Evolutionary conservation across 257 asterid genomes (phyloP).

Genomic region (Solanum megistacrolobum): DNA sequence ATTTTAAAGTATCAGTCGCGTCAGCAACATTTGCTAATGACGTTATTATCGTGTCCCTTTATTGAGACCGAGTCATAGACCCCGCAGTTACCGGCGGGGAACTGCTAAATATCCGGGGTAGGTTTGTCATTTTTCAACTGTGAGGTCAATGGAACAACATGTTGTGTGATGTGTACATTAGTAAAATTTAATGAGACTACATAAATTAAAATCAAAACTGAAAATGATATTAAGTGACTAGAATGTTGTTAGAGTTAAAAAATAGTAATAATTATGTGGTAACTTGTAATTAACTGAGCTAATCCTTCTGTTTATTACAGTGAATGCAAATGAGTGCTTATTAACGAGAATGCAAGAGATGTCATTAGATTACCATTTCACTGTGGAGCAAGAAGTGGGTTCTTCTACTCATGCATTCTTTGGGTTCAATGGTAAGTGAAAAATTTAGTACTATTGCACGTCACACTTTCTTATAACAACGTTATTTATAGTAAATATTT

Average conservation of each 20-base stretch:
- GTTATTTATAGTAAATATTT: neutral
- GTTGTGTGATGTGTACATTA: neutral
- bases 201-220: neutral
- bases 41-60: slow-evolving; percentile 8
- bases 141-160: neutral
- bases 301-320: slow-evolving; percentile 22
- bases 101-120: slow-evolving; percentile 12
- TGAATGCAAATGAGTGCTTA: slow-evolving; percentile 52
- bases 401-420: slow-evolving; percentile 64
- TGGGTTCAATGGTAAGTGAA: slow-evolving; percentile 50
- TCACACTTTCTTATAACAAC: neutral
- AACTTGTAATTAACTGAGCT: neutral
- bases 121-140: slow-evolving; percentile 20
- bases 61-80: neutral
- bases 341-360: slow-evolving; percentile 71
- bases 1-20: neutral
- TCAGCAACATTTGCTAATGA: slow-evolving; percentile 3
- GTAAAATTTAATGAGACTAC: neutral
- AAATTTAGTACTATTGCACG: neutral
- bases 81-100: slow-evolving; percentile 13
- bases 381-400: slow-evolving; percentile 68
- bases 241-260: neutral
- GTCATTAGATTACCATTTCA: slow-evolving; percentile 64
- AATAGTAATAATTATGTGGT: neutral
- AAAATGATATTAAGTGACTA: neutral